phyloP scores from a whole-genome alignment of 345 rosid genomes.

The Lumnitzera racemosa region DNA sequence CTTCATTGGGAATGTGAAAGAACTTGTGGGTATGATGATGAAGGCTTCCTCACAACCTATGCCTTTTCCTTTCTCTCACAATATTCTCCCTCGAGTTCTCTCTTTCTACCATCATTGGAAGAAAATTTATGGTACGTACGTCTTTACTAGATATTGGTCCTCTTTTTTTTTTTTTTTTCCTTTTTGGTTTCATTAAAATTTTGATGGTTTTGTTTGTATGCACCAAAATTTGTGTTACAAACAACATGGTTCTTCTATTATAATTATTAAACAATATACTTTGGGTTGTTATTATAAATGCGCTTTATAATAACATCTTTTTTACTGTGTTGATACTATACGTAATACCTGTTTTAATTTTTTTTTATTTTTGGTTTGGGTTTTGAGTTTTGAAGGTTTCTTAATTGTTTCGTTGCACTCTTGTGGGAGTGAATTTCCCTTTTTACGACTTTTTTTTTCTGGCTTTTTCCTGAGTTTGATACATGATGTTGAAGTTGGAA shows the following conservation, averaged over 20 bases:
- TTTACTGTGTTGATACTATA: background rate
- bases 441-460: slow-evolving; percentile 28
- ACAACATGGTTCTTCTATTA: no score
- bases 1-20: slow-evolving; percentile 93
- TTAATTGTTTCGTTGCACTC: no score
- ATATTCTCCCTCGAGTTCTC: slow-evolving; percentile 92
- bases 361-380: no score
- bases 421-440: slow-evolving; percentile 14
- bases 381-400: no score
- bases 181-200: background rate
- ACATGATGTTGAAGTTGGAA: slow-evolving; percentile 44
- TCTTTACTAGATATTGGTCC: no score
- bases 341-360: no score
- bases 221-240: no score
- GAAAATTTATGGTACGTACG: slow-evolving; percentile 69
- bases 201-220: no score
- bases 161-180: background rate
- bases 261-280: no score
- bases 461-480: slow-evolving; percentile 32
- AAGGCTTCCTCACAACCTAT: slow-evolving; percentile 89
- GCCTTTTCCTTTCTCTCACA: slow-evolving; percentile 89
- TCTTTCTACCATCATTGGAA: slow-evolving; percentile 95
- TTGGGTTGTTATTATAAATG: no score
- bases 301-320: no score
- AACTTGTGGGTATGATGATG: slow-evolving; percentile 80